Evolutionary conservation across 1,284 basidiomycete species (phyloP).

Genomic region (Stereum hirsutum): DNA sequence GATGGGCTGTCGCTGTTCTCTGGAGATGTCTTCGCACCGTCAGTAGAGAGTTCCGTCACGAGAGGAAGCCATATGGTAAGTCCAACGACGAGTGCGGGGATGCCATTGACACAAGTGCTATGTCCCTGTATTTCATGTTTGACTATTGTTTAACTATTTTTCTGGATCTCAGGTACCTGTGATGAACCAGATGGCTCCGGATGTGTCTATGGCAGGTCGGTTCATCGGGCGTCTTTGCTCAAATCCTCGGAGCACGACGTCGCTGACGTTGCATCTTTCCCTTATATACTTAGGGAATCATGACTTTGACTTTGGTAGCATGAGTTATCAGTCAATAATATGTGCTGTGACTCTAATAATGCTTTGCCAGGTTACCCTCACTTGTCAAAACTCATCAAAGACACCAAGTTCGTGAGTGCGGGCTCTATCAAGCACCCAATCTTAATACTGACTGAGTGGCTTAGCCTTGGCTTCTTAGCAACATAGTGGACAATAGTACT

Average conservation of each 20-base stretch:
- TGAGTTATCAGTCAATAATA: background rate
- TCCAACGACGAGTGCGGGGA: no score
- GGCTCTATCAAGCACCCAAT: background rate
- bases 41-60: slow-evolving; percentile 81
- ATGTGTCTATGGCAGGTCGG: slow-evolving; percentile 58
- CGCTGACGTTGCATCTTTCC: background rate
- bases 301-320: slow-evolving; percentile 78
- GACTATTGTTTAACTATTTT: background rate
- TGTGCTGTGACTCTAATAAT: slow-evolving; percentile 2
- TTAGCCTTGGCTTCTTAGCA: slow-evolving; percentile 71
- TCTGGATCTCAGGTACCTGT: slow-evolving; percentile 54
- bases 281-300: slow-evolving; percentile 53
- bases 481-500: slow-evolving; percentile 61
- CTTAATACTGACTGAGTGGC: slow-evolving; percentile 4
- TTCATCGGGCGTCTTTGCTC: slow-evolving; percentile 7
- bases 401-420: slow-evolving; percentile 57
- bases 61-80: slow-evolving; percentile 87
- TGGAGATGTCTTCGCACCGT: slow-evolving; percentile 83
- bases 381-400: slow-evolving; percentile 61
- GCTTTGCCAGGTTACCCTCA: slow-evolving; percentile 57
- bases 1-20: slow-evolving; percentile 84
- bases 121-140: background rate
- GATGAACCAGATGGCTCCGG: slow-evolving; percentile 65
- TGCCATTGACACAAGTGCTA: no score
- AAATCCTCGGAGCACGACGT: background rate